These are phyloP conservation scores for Malassezia pachydermatis DNA, from an alignment of 1,284 basidiomycete genomes.

Conservation along the genomic window DNA sequence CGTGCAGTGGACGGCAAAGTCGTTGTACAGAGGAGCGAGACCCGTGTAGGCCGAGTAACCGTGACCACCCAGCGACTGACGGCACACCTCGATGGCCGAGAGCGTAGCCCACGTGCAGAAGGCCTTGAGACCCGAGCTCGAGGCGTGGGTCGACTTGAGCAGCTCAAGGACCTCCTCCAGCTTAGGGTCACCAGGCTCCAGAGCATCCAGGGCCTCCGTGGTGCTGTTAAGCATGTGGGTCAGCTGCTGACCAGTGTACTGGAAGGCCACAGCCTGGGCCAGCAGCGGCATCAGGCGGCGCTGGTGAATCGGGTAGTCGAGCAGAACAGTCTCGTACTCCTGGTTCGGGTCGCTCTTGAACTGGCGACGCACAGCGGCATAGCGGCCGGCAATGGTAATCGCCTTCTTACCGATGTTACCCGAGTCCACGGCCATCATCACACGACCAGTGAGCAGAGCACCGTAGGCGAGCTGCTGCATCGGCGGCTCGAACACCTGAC, in stretches of 20 bases:
- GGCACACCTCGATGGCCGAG: conserved; percentile 55
- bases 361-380: conserved; percentile 55
- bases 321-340: conserved; percentile 52
- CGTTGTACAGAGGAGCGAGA: conserved; percentile 53
- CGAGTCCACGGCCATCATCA: conserved; percentile 54
- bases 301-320: conserved; percentile 58
- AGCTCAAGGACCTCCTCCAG: conserved; percentile 49
- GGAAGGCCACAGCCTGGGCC: conserved; percentile 55
- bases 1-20: conserved; percentile 51
- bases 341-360: conserved; percentile 50
- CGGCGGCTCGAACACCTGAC: conserved; percentile 51
- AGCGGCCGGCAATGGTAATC: conserved; percentile 55
- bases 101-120: conserved; percentile 57
- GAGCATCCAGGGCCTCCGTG: conserved; percentile 52
- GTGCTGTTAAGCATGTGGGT: conserved; percentile 50
- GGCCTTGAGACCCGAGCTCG: conserved; percentile 56
- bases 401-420: conserved; percentile 53
- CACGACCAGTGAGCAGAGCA: conserved; percentile 54
- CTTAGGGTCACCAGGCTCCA: conserved; percentile 51
- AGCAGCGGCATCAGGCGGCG: conserved; percentile 55
- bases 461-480: conserved; percentile 56
- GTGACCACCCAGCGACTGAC: conserved; percentile 55
- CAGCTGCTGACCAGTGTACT: conserved; percentile 53
- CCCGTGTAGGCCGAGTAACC: conserved; percentile 56
- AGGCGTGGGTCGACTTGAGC: conserved; percentile 56